A percentile compares a stretch with the other conserved stretches of the same genome.
phyloP scores from a whole-genome alignment of 225 moss, liverwort and hornwort genomes.

The Rhytidiadelphus loreus region DNA sequence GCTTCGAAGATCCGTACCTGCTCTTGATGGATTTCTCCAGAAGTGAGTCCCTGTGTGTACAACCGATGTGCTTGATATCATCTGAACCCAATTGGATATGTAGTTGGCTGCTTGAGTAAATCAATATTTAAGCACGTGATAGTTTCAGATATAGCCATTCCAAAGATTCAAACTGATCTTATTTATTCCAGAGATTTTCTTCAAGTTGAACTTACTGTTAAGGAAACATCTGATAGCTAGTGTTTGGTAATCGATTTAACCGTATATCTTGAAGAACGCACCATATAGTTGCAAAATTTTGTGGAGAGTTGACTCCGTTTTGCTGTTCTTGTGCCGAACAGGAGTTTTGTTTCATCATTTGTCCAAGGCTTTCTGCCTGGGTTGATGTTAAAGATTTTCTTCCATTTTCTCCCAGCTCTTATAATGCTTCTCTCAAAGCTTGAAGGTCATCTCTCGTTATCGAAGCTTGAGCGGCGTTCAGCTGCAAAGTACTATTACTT shows the following conservation, averaged over 20 bases:
- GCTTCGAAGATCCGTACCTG: conserved; percentile 26
- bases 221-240: not conserved
- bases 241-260: not conserved
- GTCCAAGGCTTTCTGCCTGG: conserved; percentile 84
- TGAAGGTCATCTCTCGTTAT: conserved; percentile 71
- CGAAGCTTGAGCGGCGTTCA: conserved; percentile 59
- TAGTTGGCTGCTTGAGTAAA: not conserved
- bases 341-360: conserved; percentile 43
- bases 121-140: not conserved
- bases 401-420: conserved; percentile 44
- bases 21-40: conserved; percentile 31
- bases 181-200: not conserved
- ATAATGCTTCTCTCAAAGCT: conserved; percentile 50
- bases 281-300: not conserved
- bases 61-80: not conserved
- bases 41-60: conserved; percentile 12
- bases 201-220: not conserved
- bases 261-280: not conserved
- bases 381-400: conserved; percentile 53
- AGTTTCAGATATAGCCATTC: not conserved
- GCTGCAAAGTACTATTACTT: conserved; percentile 70
- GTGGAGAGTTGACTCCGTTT: not conserved
- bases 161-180: not conserved
- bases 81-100: not conserved
- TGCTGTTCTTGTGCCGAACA: conserved; percentile 9